Conservation (phyloP, 352 stramenopile genomes). For the Phytophthora chlamydospora region DNA sequence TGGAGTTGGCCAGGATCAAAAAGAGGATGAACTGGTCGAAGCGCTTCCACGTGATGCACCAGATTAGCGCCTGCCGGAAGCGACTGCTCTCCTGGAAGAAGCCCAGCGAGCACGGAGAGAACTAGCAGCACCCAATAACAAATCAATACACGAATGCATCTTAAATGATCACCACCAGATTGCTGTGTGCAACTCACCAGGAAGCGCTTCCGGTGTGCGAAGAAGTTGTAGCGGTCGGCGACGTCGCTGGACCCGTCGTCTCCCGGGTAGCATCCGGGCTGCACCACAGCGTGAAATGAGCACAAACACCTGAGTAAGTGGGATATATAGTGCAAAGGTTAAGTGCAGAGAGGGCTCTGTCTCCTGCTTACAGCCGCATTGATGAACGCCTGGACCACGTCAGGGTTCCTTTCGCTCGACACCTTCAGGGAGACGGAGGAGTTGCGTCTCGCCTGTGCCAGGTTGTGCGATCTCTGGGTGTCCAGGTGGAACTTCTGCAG, state of each 20-base stretch:
- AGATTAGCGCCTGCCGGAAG: conserved; percentile 64
- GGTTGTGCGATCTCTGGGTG: conserved; percentile 5
- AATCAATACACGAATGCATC: neutral
- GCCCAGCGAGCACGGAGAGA: conserved; percentile 60
- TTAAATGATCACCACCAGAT: neutral
- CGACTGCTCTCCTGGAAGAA: conserved; percentile 54
- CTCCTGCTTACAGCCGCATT: conserved; percentile 25
- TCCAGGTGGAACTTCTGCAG: conserved; percentile 27
- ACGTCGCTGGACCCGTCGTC: conserved; percentile 61
- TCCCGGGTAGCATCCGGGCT: conserved; percentile 57
- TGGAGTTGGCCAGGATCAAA: conserved; percentile 85
- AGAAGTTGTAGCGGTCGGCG: conserved; percentile 72
- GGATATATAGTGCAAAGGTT: neutral
- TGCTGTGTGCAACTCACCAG: conserved; percentile 33
- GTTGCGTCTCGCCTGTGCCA: conserved; percentile 6
- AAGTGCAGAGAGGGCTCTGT: neutral
- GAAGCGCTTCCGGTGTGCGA: conserved; percentile 60
- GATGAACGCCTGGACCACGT: conserved; percentile 31
- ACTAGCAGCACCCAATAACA: conserved; percentile 31
- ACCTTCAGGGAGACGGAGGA: neutral
- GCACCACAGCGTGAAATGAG: neutral
- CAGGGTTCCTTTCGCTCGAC: neutral
- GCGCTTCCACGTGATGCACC: conserved; percentile 70
- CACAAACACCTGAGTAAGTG: neutral
- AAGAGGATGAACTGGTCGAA: conserved; percentile 89